Evolutionary conservation across 2,329 filamentous ascomycete species (phyloP).

Genomic region (Mycosphaerella sp.): DNA sequence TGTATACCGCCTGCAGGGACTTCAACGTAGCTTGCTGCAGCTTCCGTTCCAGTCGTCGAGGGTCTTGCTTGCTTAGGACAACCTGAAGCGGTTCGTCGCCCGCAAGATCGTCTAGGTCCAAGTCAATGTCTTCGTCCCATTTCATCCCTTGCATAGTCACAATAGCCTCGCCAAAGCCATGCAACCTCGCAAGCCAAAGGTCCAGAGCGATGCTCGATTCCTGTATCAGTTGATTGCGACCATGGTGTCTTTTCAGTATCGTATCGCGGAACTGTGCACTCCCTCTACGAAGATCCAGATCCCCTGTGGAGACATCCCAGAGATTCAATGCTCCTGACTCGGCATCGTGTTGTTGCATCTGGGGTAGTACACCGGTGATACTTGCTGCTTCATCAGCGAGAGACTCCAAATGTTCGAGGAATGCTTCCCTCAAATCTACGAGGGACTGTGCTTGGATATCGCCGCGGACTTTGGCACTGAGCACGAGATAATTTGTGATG

Average conservation of each 20-base stretch:
- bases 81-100: slow-evolving; percentile 54
- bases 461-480: slow-evolving; percentile 20
- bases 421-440: slow-evolving; percentile 20
- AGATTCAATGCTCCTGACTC: slow-evolving; percentile 7
- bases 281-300: slow-evolving; percentile 26
- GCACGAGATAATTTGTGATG: slow-evolving; percentile 24
- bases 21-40: slow-evolving; percentile 18
- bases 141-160: slow-evolving; percentile 59
- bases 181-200: slow-evolving; percentile 67
- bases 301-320: slow-evolving; percentile 26
- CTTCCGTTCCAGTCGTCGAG: slow-evolving; percentile 46
- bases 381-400: slow-evolving; percentile 18
- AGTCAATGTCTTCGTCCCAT: slow-evolving; percentile 66
- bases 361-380: slow-evolving; percentile 3
- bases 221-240: slow-evolving; percentile 61
- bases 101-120: slow-evolving; percentile 66
- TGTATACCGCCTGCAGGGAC: slow-evolving; percentile 18
- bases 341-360: background rate
- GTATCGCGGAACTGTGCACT: slow-evolving; percentile 57
- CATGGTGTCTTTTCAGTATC: slow-evolving; percentile 63
- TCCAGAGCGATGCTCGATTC: slow-evolving; percentile 58
- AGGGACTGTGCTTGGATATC: slow-evolving; percentile 17
- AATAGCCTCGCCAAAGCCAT: slow-evolving; percentile 57
- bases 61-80: slow-evolving; percentile 66
- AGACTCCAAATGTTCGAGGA: slow-evolving; percentile 20